A percentile compares a stretch with the other conserved stretches of the same genome.
Conservation (phyloP, 2,329 filamentous ascomycete species). For the Neopestalotiopsis sp. region DNA sequence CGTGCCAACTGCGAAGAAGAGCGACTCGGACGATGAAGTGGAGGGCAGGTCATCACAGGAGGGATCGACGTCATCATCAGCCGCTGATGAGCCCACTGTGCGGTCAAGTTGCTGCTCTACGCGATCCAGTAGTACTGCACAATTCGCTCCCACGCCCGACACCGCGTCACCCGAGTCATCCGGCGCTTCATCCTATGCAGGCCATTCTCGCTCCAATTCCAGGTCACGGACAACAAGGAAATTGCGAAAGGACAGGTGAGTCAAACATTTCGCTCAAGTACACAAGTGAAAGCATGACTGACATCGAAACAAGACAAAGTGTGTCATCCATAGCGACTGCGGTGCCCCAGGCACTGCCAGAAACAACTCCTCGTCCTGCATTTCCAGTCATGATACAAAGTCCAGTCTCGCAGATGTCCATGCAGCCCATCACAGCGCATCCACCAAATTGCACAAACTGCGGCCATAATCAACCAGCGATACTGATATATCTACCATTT, state of each 20-base stretch:
- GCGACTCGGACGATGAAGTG: conserved; percentile 2
- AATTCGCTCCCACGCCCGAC: background rate
- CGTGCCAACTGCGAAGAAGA: background rate
- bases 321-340: background rate
- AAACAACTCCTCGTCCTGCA: background rate
- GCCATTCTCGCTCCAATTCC: conserved; percentile 9
- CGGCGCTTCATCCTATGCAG: background rate
- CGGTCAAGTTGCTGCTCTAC: conserved; percentile 13
- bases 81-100: background rate
- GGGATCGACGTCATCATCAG: background rate
- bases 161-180: conserved; percentile 1
- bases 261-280: background rate
- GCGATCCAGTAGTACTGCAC: conserved; percentile 3
- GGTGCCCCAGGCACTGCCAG: background rate
- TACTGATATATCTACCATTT: conserved; percentile 10
- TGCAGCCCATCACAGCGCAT: conserved; percentile 14
- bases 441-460: conserved; percentile 11
- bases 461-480: conserved; percentile 12
- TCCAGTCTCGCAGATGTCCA: conserved; percentile 2
- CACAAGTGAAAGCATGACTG: background rate
- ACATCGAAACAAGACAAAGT: background rate
- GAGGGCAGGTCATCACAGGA: conserved; percentile 11
- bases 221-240: background rate
- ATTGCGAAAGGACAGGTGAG: conserved; percentile 7
- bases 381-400: conserved; percentile 8